Percentiles rank a stretch among this genome's conserved stretches.
phyloP scores from a whole-genome alignment of 768 basidiomycete species.

The Tylopilus plumbeoviolaceoides region DNA sequence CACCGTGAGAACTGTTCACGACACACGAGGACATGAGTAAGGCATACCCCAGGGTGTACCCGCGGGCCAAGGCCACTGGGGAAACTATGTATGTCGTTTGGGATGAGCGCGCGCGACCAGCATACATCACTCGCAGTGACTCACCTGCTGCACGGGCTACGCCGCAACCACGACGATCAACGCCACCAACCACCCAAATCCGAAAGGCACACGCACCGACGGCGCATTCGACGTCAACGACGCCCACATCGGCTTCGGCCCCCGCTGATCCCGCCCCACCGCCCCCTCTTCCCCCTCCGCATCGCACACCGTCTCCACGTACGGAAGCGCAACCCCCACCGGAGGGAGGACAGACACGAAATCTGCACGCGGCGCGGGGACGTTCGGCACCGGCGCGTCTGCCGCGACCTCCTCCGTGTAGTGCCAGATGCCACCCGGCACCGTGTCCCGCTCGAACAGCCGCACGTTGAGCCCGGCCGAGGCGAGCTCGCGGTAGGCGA shows the following conservation, averaged over 20 bases:
- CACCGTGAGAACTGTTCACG: too few species aligned
- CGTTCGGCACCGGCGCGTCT: constrained; percentile 12
- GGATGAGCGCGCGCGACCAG: too few species aligned
- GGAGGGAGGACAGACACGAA: constrained; percentile 13
- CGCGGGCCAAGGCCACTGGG: constrained; percentile 16
- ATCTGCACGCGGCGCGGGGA: constrained; percentile 1
- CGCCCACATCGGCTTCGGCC: constrained; percentile 14
- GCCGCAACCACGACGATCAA: not conserved
- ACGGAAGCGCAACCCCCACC: not conserved
- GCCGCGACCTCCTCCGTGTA: constrained; percentile 14
- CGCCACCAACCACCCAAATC: too few species aligned
- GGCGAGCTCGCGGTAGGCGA: constrained; percentile 10
- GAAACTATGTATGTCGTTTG: not conserved
- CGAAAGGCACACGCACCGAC: constrained; percentile 3
- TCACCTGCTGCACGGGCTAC: constrained; percentile 5
- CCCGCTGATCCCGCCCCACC: constrained; percentile 4
- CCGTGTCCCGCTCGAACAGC: constrained; percentile 14
- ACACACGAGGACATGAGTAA: not conserved
- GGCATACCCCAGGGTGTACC: constrained; percentile 13
- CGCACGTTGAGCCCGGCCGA: constrained; percentile 15
- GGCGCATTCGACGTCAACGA: constrained; percentile 10
- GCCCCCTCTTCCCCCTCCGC: constrained; percentile 4
- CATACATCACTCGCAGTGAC: not conserved
- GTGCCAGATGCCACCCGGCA: constrained; percentile 14
- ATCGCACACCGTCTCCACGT: not conserved